Percentiles rank a stretch among this genome's conserved stretches.
phyloP scores from a whole-genome alignment of 106 monocot genomes.

The Acorus gramineus region DNA sequence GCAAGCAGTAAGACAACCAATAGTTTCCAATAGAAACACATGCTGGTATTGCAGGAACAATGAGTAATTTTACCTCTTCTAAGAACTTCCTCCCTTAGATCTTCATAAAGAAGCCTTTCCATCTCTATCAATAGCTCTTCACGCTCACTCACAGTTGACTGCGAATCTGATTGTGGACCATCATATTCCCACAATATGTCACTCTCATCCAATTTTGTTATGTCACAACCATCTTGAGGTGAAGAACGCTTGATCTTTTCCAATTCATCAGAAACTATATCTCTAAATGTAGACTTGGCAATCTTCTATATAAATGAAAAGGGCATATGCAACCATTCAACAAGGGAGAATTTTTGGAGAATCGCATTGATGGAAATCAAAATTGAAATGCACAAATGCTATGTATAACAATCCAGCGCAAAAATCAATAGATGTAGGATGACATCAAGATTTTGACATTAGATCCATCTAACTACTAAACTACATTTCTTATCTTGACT shows the following conservation, averaged over 20 bases:
- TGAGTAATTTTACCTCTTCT: constrained; percentile 42
- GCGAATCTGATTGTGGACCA: constrained; percentile 11
- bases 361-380: neutral
- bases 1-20: constrained; percentile 1
- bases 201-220: constrained; percentile 14
- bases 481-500: too few species aligned
- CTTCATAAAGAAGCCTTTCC: constrained; percentile 81
- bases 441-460: too few species aligned
- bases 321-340: neutral
- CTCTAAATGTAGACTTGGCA: constrained; percentile 40
- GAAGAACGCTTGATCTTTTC: constrained; percentile 55
- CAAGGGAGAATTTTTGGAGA: too few species aligned
- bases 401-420: too few species aligned
- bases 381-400: neutral
- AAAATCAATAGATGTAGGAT: too few species aligned
- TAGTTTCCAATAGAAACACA: too few species aligned
- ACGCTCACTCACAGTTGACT: constrained; percentile 33
- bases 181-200: constrained; percentile 83
- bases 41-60: too few species aligned
- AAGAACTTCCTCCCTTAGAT: constrained; percentile 73
- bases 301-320: constrained; percentile 32
- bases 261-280: constrained; percentile 71
- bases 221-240: constrained; percentile 5
- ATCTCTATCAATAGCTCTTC: constrained; percentile 90
- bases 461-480: too few species aligned